Evolutionary conservation across 2,329 filamentous ascomycete genomes (phyloP).

Genomic region (Trichoderma koningiopsis): DNA sequence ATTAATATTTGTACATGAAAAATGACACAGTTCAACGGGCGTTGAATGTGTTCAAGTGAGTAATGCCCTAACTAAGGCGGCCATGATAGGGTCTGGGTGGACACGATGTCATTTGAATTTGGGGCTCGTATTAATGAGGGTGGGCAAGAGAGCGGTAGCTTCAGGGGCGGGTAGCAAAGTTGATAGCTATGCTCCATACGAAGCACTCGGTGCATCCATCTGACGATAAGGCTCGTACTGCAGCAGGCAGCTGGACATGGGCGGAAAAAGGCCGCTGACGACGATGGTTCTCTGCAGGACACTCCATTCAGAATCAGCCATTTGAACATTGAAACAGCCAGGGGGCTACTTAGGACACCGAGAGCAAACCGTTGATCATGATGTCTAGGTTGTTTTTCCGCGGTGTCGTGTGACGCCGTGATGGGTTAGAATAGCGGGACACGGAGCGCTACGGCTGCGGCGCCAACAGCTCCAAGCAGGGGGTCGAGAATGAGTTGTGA

Average conservation of each 20-base stretch:
- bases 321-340: constrained; percentile 3
- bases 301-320: constrained; percentile 5
- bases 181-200: background rate
- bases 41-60: background rate
- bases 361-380: constrained; percentile 13
- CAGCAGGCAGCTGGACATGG: background rate
- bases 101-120: constrained; percentile 7
- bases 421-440: constrained; percentile 26
- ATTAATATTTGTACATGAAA: background rate
- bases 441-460: constrained; percentile 24
- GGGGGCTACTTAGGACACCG: background rate
- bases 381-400: constrained; percentile 6
- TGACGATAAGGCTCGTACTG: background rate
- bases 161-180: constrained; percentile 19
- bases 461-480: constrained; percentile 23
- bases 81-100: constrained; percentile 1
- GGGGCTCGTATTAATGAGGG: constrained; percentile 23
- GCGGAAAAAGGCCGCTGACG: background rate
- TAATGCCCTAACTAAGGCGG: background rate
- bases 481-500: constrained; percentile 22
- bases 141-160: constrained; percentile 13
- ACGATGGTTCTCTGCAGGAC: background rate
- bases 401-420: constrained; percentile 26
- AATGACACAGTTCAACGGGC: background rate
- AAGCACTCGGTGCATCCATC: background rate